Evolutionary conservation across 345 rosid genomes (phyloP), one percentile per base, ranked within the genome.

Genomic region (Gossypium herbaceum): DNA sequence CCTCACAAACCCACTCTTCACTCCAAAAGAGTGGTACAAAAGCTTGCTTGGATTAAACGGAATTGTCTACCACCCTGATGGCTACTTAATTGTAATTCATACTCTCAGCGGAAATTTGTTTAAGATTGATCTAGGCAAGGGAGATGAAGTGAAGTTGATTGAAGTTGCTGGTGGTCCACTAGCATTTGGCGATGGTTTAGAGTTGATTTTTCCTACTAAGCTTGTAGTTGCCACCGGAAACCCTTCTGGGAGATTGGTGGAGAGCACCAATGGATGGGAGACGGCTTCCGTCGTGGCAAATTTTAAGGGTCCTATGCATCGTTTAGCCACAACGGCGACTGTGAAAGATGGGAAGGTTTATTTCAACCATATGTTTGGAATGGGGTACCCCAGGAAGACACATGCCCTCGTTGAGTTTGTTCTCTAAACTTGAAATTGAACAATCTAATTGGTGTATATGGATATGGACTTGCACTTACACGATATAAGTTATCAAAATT

Each of bases 211-310:
- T 24, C 86, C 89, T 0, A 90, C 89, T 8, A 83, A 85, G 83
- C 83, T 94, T 22, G 92, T 94, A 63, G 98, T 92, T 34, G 41
- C 41, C n/a, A 97, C 97, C 0, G 98, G 97, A 48, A 92, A 76
- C 59, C 94, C 92, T 12, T 85, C 94, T 0, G 87, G 84, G 27
- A 86, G 90, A 81, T 60, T 94, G 72, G 88, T 94, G 5, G 92
- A 91, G 91, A 88, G 97, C 86, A 67, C 82, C 0, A 92, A 94
- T 19, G 93, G 94, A 63, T 94, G 98, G 98, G 77, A 79, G 77
- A 92, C 91, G 7, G 98, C 96, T 71, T 68, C 91, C 1, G 79
- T 92, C 3, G 86, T 85, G 0, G 90, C 83, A 6, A 86, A 79
- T 82, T 94, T 90, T 59, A 83, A 77, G 64, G 98, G 98, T 25